Conservation (phyloP, 1,284 basidiomycete genomes). For the Termitomyces sp. region DNA sequence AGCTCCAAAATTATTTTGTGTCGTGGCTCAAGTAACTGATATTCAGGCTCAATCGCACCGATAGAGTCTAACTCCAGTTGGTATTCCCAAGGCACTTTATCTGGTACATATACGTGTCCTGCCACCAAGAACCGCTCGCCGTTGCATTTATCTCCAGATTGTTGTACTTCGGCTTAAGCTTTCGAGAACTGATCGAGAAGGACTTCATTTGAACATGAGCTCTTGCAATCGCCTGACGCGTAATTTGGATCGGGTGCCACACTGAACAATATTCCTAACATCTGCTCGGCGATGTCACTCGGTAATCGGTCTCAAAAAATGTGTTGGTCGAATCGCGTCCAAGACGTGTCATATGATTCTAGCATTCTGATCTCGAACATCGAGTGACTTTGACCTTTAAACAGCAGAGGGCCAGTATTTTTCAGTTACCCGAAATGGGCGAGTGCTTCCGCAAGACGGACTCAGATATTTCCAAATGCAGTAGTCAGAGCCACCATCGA, state of each 20-base stretch:
- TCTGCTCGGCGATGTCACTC: background rate
- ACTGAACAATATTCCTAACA: background rate
- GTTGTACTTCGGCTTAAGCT: background rate
- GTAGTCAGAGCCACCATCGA: background rate
- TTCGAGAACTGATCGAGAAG: background rate
- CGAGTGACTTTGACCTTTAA: background rate
- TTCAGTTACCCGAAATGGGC: background rate
- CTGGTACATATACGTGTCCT: background rate
- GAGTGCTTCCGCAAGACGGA: no score
- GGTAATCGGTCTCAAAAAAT: background rate
- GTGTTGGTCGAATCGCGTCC: background rate
- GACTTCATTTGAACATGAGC: background rate
- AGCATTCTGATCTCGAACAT: background rate
- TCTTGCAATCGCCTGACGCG: background rate
- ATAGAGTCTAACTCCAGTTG: background rate
- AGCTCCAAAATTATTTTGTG: background rate
- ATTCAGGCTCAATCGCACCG: background rate
- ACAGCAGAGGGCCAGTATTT: background rate
- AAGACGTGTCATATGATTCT: background rate
- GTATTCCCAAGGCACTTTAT: background rate
- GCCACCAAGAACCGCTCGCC: background rate
- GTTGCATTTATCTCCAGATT: background rate
- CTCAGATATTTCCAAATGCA: no score
- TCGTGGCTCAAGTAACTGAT: background rate
- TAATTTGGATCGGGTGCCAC: background rate